These are phyloP conservation scores for Ramichloridium luteum DNA, from an alignment of 2,329 filamentous ascomycete species.

Conservation along the genomic window DNA sequence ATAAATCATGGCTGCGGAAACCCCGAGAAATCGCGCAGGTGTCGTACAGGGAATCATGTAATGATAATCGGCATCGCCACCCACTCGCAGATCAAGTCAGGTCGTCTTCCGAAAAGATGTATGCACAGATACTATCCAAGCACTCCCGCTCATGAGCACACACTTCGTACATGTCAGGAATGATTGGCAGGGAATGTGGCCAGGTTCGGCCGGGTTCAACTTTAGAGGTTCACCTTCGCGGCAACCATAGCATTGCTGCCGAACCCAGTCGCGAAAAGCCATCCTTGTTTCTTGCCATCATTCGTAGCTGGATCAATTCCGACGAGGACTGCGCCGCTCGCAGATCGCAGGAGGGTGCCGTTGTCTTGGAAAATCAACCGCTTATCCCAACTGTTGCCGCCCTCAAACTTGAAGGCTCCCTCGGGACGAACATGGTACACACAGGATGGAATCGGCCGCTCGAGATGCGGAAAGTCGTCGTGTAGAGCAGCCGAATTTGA, in stretches of 20 bases:
- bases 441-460: conserved; percentile 32
- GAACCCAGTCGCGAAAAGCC: conserved; percentile 48
- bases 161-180: not conserved
- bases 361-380: conserved; percentile 48
- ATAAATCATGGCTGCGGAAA: no score
- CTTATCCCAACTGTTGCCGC: conserved; percentile 30
- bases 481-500: conserved; percentile 30
- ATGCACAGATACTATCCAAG: no score
- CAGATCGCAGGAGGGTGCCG: conserved; percentile 37
- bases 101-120: no score
- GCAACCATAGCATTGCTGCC: conserved; percentile 39
- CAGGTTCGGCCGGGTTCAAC: no score
- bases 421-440: conserved; percentile 35
- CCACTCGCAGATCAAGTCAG: no score
- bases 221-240: conserved; percentile 39
- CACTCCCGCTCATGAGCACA: no score
- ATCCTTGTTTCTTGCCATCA: conserved; percentile 36
- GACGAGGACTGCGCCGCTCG: conserved; percentile 42
- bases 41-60: no score
- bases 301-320: conserved; percentile 38
- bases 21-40: no score
- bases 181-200: no score
- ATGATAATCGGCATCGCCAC: no score
- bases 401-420: conserved; percentile 4
- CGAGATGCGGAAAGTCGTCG: conserved; percentile 25